phyloP scores from a whole-genome alignment of 352 stramenopile species.

The Pythium angustatum region DNA sequence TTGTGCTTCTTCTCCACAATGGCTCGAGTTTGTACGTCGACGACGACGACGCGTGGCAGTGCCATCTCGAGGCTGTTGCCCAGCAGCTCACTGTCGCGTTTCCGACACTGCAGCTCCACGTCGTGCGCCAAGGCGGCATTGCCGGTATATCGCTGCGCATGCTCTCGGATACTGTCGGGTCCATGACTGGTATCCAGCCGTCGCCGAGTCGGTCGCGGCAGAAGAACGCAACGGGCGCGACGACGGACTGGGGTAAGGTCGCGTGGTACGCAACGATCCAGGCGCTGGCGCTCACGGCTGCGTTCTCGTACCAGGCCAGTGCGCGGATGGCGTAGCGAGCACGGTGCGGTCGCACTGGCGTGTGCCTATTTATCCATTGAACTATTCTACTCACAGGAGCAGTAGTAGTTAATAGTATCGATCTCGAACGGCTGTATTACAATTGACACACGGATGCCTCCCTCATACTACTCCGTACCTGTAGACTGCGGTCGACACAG shows the following conservation, averaged over 20 bases:
- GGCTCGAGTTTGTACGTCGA: conserved; percentile 14
- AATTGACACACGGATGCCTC: too few relatives aligned
- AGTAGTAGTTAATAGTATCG: too few relatives aligned
- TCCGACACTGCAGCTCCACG: not conserved
- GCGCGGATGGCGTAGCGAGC: not conserved
- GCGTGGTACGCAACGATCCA: conserved; percentile 7
- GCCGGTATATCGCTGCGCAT: not conserved
- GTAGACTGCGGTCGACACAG: too few relatives aligned
- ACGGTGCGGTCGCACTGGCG: too few relatives aligned
- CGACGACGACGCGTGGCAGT: conserved; percentile 9
- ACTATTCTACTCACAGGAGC: too few relatives aligned
- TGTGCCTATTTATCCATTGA: too few relatives aligned
- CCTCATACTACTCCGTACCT: too few relatives aligned
- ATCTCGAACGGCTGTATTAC: too few relatives aligned
- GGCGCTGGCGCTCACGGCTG: conserved; percentile 6
- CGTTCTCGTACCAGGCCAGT: not conserved
- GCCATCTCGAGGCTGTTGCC: not conserved
- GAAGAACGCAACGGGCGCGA: not conserved
- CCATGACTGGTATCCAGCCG: too few relatives aligned
- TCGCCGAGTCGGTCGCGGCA: too few relatives aligned
- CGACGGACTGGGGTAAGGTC: not conserved
- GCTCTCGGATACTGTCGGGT: too few relatives aligned
- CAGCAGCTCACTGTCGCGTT: not conserved
- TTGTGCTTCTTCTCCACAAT: conserved; percentile 4
- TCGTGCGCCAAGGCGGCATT: conserved; percentile 12